Conservation (phyloP, 179 eudicot genomes). For the Silene coronaria region DNA sequence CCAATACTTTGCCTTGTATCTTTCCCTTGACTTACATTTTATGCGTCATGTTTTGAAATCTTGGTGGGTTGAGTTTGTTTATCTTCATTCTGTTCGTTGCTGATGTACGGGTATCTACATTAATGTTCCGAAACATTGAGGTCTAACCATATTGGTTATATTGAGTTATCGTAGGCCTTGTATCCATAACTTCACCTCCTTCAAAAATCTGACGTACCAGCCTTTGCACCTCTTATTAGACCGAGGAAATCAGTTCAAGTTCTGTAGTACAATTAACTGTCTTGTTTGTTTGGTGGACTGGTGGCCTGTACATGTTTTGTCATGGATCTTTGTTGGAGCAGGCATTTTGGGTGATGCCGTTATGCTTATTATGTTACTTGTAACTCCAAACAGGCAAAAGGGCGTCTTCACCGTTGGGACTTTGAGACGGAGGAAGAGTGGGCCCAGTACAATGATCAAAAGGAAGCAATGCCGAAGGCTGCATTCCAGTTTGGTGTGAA, state of each 20-base stretch:
- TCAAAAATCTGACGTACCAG: background rate
- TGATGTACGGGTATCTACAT: too few species aligned
- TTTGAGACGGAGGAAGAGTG: conserved; percentile 97
- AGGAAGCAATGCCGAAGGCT: conserved; percentile 99
- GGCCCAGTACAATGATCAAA: conserved; percentile 93
- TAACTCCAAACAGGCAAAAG: conserved; percentile 64
- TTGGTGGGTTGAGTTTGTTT: too few species aligned
- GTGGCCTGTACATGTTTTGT: too few species aligned
- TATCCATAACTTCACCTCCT: background rate
- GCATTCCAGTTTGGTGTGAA: conserved; percentile 99
- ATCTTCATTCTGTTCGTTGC: too few species aligned
- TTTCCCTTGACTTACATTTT: too few species aligned
- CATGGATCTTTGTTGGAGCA: background rate
- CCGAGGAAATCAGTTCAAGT: background rate
- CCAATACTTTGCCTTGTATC: too few species aligned
- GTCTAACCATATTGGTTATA: background rate
- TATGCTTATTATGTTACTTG: background rate
- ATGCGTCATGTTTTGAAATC: too few species aligned
- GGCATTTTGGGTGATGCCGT: background rate
- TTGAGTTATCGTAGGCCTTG: background rate
- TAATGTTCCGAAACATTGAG: background rate
- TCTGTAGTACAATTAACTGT: background rate
- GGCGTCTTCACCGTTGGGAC: conserved; percentile 94
- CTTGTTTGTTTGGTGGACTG: too few species aligned
- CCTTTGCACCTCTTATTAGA: background rate